Evolutionary conservation across 1,139 yeast genomes (phyloP).

Genomic region (Candida gigantensis): DNA sequence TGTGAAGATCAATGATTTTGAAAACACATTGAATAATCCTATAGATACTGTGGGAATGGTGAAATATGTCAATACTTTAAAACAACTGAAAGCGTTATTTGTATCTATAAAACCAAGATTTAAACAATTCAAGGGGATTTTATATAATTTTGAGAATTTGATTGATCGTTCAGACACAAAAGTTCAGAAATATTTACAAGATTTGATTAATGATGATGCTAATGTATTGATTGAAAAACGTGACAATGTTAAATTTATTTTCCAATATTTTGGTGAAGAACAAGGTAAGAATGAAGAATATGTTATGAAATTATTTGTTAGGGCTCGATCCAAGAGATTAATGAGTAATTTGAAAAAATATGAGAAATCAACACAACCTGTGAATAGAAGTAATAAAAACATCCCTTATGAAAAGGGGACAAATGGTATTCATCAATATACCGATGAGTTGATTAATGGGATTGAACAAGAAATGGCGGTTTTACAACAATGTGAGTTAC

Average conservation of each 20-base stretch:
- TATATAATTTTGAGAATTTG: conserved; percentile 46
- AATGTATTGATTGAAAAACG: conserved; percentile 10
- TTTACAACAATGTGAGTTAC: conserved; percentile 26
- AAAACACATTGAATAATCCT: conserved; percentile 39
- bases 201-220: conserved; percentile 13
- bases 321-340: conserved; percentile 48
- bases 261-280: conserved; percentile 51
- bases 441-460: conserved; percentile 51
- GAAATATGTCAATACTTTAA: conserved; percentile 40
- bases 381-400: conserved; percentile 31
- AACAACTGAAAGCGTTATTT: conserved; percentile 33
- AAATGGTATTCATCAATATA: conserved; percentile 58
- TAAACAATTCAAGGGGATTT: conserved; percentile 50
- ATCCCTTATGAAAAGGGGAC: conserved; percentile 62
- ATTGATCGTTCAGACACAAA: conserved; percentile 49
- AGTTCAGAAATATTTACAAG: conserved; percentile 36
- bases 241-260: conserved; percentile 26
- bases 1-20: conserved; percentile 55
- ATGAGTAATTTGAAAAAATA: conserved; percentile 40
- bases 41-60: conserved; percentile 41
- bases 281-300: conserved; percentile 15
- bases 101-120: conserved; percentile 39
- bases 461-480: conserved; percentile 51
- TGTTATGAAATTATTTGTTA: conserved; percentile 44
- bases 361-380: conserved; percentile 38